Evolutionary conservation across 2,329 filamentous ascomycete species (phyloP), one percentile per base, ranked within the genome.

Genomic region (Pestalotiopsis fici): DNA sequence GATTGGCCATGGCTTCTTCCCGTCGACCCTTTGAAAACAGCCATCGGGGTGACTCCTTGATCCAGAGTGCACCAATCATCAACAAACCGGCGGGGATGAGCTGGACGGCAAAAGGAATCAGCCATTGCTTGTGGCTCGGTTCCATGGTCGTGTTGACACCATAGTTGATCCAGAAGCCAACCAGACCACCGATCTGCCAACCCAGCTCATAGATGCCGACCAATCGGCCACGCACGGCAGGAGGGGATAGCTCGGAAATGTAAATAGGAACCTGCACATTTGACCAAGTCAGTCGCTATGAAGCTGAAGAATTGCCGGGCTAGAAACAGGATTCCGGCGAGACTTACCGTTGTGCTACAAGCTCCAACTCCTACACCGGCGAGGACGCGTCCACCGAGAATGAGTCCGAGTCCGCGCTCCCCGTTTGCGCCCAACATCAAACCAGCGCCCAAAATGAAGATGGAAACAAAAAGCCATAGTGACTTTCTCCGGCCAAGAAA

Each of bases 381-480:
- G 11, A 91, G 83, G 31, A 90, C 89, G 43, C 90, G 84, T 7
- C 89, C 88, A 37, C 80, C 88, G 66, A 90, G 85, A 68, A 92
- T 86, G 68, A 87, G 80, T 3, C 88, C 90, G n/a, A 94, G 82
- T 31, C 90, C 90, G 35, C 88, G 84, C 3, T 85, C 80, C 11
- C 82, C 83, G 72, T 85, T 90, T 59, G 87, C 89, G 59, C 89
- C 91, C 27, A 94, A 81, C 89, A 93, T 94, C 71, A 94, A 76
- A 65, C 90, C 91, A 56, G 91, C 89, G 68, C 92, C 93, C 11
- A 94, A 74, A 65, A 88, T 84, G 78, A 95, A 95, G 70, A 95
- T 71, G 39, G 86, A 65, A 2, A 85, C 80, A 75, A 90, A 91
- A 59, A 89, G 70, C 70, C 89, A 81, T 2, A 95, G 83, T 25